phyloP scores from a whole-genome alignment of 495 filamentous ascomycete genomes.

The Penicillium diatomitis region DNA sequence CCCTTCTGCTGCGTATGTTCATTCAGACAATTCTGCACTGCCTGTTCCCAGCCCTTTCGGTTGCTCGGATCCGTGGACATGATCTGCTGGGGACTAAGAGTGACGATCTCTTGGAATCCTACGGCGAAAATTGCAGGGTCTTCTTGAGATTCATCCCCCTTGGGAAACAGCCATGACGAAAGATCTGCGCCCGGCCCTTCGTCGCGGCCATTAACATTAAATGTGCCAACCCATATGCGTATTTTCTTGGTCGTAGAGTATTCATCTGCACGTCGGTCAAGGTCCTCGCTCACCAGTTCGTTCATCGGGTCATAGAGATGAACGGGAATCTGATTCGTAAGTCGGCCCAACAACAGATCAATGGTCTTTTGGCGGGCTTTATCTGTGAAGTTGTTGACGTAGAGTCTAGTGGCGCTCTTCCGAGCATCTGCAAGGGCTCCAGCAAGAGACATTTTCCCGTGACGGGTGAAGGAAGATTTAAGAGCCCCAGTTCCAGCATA shows the following conservation, averaged over 20 bases:
- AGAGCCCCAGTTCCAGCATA: slow-evolving; percentile 95
- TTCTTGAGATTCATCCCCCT: slow-evolving; percentile 25
- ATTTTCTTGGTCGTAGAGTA: slow-evolving; percentile 44
- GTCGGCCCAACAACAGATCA: slow-evolving; percentile 75
- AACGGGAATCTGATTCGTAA: slow-evolving; percentile 76
- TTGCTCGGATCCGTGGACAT: slow-evolving; percentile 93
- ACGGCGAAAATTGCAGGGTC: slow-evolving; percentile 60
- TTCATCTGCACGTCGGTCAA: slow-evolving; percentile 48
- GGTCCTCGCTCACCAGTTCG: slow-evolving; percentile 71
- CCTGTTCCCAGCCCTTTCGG: slow-evolving; percentile 76
- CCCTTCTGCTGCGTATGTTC: slow-evolving; percentile 48
- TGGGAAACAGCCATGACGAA: slow-evolving; percentile 72
- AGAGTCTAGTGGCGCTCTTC: slow-evolving; percentile 86
- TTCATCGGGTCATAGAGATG: slow-evolving; percentile 89
- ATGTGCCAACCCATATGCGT: slow-evolving; percentile 76
- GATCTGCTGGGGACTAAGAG: slow-evolving; percentile 93
- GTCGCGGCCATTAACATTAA: slow-evolving; percentile 86
- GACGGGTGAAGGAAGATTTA: slow-evolving; percentile 91
- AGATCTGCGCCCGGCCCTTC: slow-evolving; percentile 70
- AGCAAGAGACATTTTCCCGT: slow-evolving; percentile 91
- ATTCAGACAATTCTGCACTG: slow-evolving; percentile 73
- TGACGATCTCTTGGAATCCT: slow-evolving; percentile 96
- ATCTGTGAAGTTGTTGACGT: slow-evolving; percentile 95
- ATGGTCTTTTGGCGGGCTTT: slow-evolving; percentile 91
- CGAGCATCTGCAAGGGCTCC: slow-evolving; percentile 91